Percentiles rank a stretch among this genome's conserved stretches.
Evolutionary conservation across 176 grass and related monocot genomes (phyloP).

Genomic region (Carex pumila): DNA sequence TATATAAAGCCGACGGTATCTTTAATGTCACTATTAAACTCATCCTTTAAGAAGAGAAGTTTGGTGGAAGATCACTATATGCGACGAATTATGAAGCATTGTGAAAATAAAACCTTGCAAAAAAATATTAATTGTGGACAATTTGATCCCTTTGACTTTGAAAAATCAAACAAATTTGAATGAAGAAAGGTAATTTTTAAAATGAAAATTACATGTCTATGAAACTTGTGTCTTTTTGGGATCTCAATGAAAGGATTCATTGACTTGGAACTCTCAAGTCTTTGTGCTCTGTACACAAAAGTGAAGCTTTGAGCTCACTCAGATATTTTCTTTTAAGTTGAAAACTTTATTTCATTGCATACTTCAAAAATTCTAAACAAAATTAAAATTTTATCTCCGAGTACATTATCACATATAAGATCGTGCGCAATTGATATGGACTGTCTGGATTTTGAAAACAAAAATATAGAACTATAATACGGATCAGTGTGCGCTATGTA

Average conservation of each 20-base stretch:
- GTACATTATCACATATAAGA: too few relatives aligned
- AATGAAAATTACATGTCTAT: background rate
- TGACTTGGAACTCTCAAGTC: conserved; percentile 13
- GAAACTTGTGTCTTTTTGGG: conserved; percentile 6
- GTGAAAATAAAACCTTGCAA: conserved; percentile 2
- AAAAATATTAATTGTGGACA: background rate
- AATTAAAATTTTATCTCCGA: too few relatives aligned
- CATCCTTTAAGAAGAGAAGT: conserved; percentile 7
- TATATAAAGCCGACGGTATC: background rate
- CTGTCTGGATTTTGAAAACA: too few relatives aligned
- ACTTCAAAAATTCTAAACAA: too few relatives aligned
- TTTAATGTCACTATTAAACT: background rate
- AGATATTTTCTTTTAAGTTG: background rate
- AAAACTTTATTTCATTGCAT: background rate
- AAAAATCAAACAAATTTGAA: background rate
- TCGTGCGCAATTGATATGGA: too few relatives aligned
- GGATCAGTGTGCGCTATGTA: too few relatives aligned
- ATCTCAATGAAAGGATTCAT: background rate
- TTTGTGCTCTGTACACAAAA: background rate
- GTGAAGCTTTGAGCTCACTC: background rate
- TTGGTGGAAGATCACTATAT: background rate
- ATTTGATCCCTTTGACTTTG: background rate
- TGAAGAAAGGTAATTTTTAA: background rate
- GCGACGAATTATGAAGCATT: background rate
- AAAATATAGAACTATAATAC: too few relatives aligned